Conservation (phyloP, 2,329 filamentous ascomycete genomes). For the Aspergillus cejpii region DNA sequence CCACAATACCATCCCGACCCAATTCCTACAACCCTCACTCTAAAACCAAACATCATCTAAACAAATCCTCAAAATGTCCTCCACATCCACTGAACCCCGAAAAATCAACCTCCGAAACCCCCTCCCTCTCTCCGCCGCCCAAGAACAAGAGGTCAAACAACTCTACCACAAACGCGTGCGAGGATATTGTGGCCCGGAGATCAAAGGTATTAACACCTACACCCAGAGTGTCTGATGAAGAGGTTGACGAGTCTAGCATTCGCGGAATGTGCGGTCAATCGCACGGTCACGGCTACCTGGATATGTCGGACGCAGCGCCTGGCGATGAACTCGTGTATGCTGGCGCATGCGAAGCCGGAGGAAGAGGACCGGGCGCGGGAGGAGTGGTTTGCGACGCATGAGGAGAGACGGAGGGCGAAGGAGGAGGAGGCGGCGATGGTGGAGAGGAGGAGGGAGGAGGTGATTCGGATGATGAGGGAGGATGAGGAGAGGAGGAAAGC, state of each 20-base stretch:
- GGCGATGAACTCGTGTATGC: constrained; percentile 92
- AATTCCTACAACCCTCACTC: too few relatives aligned
- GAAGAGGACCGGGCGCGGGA: constrained; percentile 83
- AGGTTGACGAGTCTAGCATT: constrained; percentile 56
- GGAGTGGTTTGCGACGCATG: constrained; percentile 80
- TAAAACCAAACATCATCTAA: too few relatives aligned
- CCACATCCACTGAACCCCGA: too few relatives aligned
- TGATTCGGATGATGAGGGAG: constrained; percentile 39
- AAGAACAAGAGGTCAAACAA: constrained; percentile 75
- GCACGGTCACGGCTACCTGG: constrained; percentile 83
- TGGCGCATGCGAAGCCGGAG: constrained; percentile 70
- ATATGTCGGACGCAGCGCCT: constrained; percentile 72
- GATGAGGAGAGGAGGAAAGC: constrained; percentile 25
- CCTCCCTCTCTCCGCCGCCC: constrained; percentile 70
- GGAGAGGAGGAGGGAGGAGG: constrained; percentile 37
- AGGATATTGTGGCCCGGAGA: constrained; percentile 66
- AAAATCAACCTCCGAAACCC: constrained; percentile 63
- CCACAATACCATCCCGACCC: too few relatives aligned
- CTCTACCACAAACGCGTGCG: constrained; percentile 75
- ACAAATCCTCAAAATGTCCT: too few relatives aligned
- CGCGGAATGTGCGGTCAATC: constrained; percentile 77
- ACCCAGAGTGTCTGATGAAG: too few relatives aligned
- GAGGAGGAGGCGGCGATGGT: constrained; percentile 52
- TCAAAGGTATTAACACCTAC: constrained; percentile 71
- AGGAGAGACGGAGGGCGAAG: constrained; percentile 61